Evolutionary conservation across 805 yeast species (phyloP).

Genomic region (Wickerhamomyces bisporus): DNA sequence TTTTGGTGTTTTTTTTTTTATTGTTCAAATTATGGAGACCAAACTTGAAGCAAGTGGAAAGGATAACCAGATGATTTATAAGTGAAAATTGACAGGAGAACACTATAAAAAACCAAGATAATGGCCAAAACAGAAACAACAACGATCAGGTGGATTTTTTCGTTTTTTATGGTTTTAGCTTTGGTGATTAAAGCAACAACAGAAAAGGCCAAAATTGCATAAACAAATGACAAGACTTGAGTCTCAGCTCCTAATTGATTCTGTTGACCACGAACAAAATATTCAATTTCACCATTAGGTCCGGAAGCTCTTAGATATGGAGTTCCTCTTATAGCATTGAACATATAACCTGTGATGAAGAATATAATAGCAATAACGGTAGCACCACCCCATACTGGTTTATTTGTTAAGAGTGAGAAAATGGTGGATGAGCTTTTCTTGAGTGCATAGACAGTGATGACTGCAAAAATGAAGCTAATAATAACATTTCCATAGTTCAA

Average conservation of each 20-base stretch:
- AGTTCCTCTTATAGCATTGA: constrained; percentile 70
- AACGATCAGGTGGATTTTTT: constrained; percentile 43
- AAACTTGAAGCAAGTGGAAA: constrained; percentile 44
- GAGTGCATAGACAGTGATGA: constrained; percentile 28
- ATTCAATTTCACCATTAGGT: constrained; percentile 33
- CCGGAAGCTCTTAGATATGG: constrained; percentile 45
- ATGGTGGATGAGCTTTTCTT: constrained; percentile 33
- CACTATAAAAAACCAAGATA: constrained; percentile 56
- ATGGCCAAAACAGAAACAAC: constrained; percentile 38
- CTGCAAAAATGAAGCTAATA: constrained; percentile 29
- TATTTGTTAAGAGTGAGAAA: constrained; percentile 38
- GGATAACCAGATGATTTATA: constrained; percentile 78
- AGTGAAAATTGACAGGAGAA: constrained; percentile 59
- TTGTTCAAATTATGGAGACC: constrained; percentile 18
- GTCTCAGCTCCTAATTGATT: constrained; percentile 85
- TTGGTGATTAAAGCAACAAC: constrained; percentile 54
- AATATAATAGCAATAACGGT: constrained; percentile 61
- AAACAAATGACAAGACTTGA: constrained; percentile 71
- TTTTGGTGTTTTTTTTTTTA: neutral
- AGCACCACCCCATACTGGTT: constrained; percentile 66
- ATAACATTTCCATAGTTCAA: constrained; percentile 32
- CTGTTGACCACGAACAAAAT: constrained; percentile 58
- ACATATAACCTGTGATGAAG: constrained; percentile 90
- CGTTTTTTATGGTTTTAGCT: constrained; percentile 44
- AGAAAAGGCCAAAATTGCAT: constrained; percentile 61